Percentiles rank a stretch among this genome's conserved stretches.
phyloP scores from a whole-genome alignment of 2,329 filamentous ascomycete species.

The Pseudogymnoascus sp. region DNA sequence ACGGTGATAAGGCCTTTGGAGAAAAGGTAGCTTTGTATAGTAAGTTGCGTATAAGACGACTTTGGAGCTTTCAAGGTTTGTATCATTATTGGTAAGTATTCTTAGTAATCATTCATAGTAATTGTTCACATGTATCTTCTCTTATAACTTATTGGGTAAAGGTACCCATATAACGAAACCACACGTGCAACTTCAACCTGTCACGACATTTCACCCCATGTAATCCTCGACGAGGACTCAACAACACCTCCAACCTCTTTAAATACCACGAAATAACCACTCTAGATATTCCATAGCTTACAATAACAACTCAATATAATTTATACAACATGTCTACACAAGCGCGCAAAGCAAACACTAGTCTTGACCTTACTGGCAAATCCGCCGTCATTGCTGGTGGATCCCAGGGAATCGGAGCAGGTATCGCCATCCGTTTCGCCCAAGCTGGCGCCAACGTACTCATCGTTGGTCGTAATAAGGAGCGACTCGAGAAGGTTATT shows the following conservation, averaged over 20 bases:
- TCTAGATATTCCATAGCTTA: not conserved
- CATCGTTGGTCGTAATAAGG: not conserved
- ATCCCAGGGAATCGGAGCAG: slow-evolving; percentile 4
- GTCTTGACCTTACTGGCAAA: not conserved
- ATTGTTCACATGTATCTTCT: not conserved
- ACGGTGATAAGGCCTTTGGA: not conserved
- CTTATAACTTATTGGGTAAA: not conserved
- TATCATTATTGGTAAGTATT: not conserved
- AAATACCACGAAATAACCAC: not conserved
- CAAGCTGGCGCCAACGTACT: not conserved
- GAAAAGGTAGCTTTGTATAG: not conserved
- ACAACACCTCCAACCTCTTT: not conserved
- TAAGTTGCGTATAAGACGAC: not conserved
- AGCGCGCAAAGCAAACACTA: not conserved
- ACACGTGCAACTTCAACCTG: not conserved
- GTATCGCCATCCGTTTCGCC: slow-evolving; percentile 4
- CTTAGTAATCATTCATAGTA: not conserved
- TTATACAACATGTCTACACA: not conserved
- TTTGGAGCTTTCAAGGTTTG: not conserved
- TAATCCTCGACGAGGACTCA: not conserved
- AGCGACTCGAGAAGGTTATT: not conserved
- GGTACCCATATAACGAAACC: not conserved
- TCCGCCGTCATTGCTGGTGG: not conserved
- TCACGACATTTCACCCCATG: not conserved
- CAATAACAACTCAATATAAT: not conserved